Base-by-base conservation (phyloP, 768 basidiomycete genomes). In the Boletellus emodensis region DNA sequence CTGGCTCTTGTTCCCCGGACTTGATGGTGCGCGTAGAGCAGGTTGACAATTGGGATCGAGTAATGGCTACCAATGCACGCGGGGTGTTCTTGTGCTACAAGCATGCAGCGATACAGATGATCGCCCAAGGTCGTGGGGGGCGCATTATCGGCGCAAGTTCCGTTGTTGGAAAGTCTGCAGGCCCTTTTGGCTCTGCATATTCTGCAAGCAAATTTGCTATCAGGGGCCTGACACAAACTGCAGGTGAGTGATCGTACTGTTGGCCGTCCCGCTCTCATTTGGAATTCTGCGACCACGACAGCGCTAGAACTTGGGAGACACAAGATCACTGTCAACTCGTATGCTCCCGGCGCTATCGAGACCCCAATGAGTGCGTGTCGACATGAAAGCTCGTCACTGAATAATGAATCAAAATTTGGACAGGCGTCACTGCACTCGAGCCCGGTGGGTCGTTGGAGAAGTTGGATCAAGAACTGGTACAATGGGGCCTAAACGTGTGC, bases 131-230 rank as follows among this genome's bases (percentile, higher is more conserved):
- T 0, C 64, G 64, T 4, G 75, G 79, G 8, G 79, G 83, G 1
- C 69, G 76, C n/a, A 80, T 85, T 52, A 73, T 84, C 33, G 76
- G 82, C 1, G 58, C 58, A 3, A 58, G 55, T n/a, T 63, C 61
- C 3, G 0, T 33, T 3, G 11, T 7, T 0, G 60, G 55, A 2
- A 55, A 44, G 24, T 4, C 4, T 3, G 51, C 47, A 10, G 3
- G 13, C 2, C 20, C 30, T 6, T 33, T 44, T 14, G 3, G 3
- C 4, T 30, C 11, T 9, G 13, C 46, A 0, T 76, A 76, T 44
- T 54, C 47, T 33, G 59, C 70, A 7, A 66, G 69, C 22, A 76
- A 76, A 48, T 74, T 70, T 32, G 71, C 71, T 6, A 54, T 75
- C 33, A 63, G 72, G 28, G 69, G 69, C 1, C 45, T 75, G 2